Conservation (phyloP, 2,329 filamentous ascomycete genomes). For the Scortechinia acanthostroma region DNA sequence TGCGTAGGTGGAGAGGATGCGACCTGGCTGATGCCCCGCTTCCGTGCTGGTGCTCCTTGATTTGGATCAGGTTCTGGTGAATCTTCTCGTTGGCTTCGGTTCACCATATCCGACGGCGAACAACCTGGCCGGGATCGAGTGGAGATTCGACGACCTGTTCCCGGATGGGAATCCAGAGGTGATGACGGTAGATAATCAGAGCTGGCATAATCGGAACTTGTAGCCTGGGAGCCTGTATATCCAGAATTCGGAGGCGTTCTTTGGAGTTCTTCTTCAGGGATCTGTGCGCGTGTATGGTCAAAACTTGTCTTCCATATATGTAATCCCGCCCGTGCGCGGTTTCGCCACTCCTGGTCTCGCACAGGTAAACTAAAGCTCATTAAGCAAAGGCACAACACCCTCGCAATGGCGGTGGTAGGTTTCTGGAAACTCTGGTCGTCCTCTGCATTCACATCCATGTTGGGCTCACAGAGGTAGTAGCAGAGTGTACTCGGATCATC, state of each 20-base stretch:
- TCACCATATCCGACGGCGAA: slow-evolving; percentile 6
- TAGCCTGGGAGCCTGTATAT: slow-evolving; percentile 4
- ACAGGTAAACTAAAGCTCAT: slow-evolving; percentile 10
- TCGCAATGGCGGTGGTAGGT: slow-evolving; percentile 10
- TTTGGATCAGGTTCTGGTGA: slow-evolving; percentile 9
- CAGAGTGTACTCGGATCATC: slow-evolving; percentile 13
- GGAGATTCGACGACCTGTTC: slow-evolving; percentile 7
- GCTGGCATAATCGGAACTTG: slow-evolving; percentile 8
- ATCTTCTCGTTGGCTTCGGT: slow-evolving; percentile 6
- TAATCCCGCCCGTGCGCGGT: slow-evolving; percentile 7
- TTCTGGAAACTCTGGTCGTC: not conserved
- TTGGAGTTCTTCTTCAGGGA: slow-evolving; percentile 10
- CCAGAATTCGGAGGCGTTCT: slow-evolving; percentile 10
- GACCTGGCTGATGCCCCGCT: slow-evolving; percentile 13
- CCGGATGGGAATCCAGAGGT: slow-evolving; percentile 6
- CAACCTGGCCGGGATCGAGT: slow-evolving; percentile 8
- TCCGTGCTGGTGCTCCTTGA: slow-evolving; percentile 8
- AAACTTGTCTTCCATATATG: slow-evolving; percentile 11
- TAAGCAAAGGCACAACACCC: slow-evolving; percentile 12
- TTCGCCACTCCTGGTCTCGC: slow-evolving; percentile 12
- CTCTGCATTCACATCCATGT: slow-evolving; percentile 8
- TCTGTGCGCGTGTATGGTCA: slow-evolving; percentile 9
- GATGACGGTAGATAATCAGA: slow-evolving; percentile 11
- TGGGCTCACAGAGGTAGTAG: slow-evolving; percentile 15
- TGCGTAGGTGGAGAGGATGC: slow-evolving; percentile 9